phyloP scores from a whole-genome alignment of 2,329 filamentous ascomycete species.

The Colletotrichum sp. region DNA sequence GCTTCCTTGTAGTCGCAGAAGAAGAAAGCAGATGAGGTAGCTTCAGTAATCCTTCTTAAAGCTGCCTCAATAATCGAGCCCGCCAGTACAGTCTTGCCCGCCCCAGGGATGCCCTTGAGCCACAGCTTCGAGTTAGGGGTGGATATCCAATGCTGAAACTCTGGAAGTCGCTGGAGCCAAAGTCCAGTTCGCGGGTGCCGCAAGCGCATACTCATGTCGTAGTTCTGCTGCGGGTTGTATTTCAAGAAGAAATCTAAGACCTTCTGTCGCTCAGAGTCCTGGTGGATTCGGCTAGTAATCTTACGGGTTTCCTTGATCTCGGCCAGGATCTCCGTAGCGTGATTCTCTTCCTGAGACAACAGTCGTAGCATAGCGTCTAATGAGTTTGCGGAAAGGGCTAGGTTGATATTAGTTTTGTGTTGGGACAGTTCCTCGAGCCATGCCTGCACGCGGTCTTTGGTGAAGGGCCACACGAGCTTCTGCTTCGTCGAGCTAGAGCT shows the following conservation, averaged over 20 bases:
- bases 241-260: not conserved
- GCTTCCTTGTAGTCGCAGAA: not conserved
- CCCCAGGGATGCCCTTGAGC: not conserved
- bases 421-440: not conserved
- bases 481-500: not conserved
- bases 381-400: not conserved
- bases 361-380: not conserved
- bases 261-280: fast-evolving
- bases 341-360: not conserved
- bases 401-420: not conserved
- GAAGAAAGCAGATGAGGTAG: not conserved
- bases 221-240: not conserved
- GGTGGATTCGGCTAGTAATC: not conserved
- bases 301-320: not conserved
- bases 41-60: not conserved
- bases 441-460: not conserved
- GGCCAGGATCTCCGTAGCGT: fast-evolving
- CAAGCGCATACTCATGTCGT: not conserved
- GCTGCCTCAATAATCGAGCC: not conserved
- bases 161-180: not conserved
- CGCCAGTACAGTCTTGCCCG: not conserved
- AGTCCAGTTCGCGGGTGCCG: not conserved
- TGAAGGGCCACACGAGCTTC: not conserved
- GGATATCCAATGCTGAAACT: not conserved
- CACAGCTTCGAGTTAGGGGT: not conserved